Percentiles rank a stretch among this genome's conserved stretches.
phyloP scores from a whole-genome alignment of 2,329 filamentous ascomycete genomes.

The Colletotrichum cereale region DNA sequence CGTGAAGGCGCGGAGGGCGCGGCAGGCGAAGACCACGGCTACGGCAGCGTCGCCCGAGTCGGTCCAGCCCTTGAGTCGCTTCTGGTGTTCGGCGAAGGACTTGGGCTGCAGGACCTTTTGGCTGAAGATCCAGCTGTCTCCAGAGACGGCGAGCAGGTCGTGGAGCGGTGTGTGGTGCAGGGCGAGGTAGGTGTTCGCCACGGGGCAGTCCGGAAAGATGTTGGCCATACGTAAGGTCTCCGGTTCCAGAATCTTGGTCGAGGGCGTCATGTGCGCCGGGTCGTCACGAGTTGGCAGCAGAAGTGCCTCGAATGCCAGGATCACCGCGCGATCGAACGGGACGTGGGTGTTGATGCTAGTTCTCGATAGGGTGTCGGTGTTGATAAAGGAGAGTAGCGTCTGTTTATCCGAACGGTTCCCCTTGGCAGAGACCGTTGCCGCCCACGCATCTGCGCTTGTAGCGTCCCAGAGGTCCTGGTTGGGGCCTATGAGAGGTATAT shows the following conservation, averaged over 20 bases:
- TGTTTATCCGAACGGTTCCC: conserved; percentile 1
- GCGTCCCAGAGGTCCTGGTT: conserved; percentile 65
- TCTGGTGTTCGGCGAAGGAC: conserved; percentile 61
- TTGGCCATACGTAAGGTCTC: conserved; percentile 48
- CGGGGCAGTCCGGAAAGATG: conserved; percentile 60
- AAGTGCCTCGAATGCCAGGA: conserved; percentile 56
- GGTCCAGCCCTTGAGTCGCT: conserved; percentile 60
- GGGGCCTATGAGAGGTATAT: conserved; percentile 61
- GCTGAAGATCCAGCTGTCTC: conserved; percentile 70
- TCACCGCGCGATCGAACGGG: conserved; percentile 55
- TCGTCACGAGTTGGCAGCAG: conserved; percentile 52
- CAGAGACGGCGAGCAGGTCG: conserved; percentile 68
- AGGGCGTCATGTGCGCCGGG: conserved; percentile 45
- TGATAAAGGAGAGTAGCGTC: conserved; percentile 28
- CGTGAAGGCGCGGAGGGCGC: conserved; percentile 60
- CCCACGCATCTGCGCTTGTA: conserved; percentile 60
- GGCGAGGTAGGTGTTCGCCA: conserved; percentile 67
- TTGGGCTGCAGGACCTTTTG: conserved; percentile 61
- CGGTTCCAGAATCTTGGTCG: conserved; percentile 44
- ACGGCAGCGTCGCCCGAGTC: conserved; percentile 58
- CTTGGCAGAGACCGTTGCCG: conserved; percentile 48
- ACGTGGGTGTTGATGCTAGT: conserved; percentile 51
- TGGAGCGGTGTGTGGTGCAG: conserved; percentile 70
- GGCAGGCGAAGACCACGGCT: conserved; percentile 64
- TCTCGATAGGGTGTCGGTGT: conserved; percentile 52